Conservation (phyloP, 495 filamentous ascomycete genomes). For the Annulohypoxylon bovei region DNA sequence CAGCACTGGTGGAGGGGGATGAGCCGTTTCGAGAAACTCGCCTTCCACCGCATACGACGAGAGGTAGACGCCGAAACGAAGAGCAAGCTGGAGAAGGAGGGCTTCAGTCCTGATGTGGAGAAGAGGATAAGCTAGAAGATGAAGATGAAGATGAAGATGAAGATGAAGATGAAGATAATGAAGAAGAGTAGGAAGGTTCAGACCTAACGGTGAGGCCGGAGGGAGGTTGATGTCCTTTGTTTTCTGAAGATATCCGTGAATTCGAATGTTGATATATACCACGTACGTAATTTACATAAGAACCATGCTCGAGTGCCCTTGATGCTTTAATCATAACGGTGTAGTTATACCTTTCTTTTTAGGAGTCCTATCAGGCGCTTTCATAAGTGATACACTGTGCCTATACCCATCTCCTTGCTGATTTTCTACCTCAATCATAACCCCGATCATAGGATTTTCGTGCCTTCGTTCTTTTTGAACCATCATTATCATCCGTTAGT, state of each 20-base stretch:
- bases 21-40: conserved; percentile 88
- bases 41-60: conserved; percentile 72
- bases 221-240: conserved; percentile 10
- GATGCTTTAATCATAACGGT: not conserved
- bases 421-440: conserved; percentile 1
- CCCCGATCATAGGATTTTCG: not conserved
- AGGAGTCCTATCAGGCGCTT: not conserved
- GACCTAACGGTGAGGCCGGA: not conserved
- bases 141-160: not conserved
- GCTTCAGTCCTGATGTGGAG: conserved; percentile 38
- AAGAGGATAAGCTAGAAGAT: conserved; percentile 45
- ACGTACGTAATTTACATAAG: conserved; percentile 39
- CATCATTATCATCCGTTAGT: not conserved
- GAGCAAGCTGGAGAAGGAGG: conserved; percentile 46
- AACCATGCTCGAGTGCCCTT: conserved; percentile 12
- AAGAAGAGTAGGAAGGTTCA: conserved; percentile 19
- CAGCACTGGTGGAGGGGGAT: conserved; percentile 91
- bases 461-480: not conserved
- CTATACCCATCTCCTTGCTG: not conserved
- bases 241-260: conserved; percentile 36
- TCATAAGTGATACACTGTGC: not conserved
- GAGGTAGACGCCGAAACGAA: conserved; percentile 64
- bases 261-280: conserved; percentile 37
- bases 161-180: not conserved
- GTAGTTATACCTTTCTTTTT: not conserved